A percentile compares a stretch with the other conserved stretches of the same genome.
phyloP scores from a whole-genome alignment of 768 basidiomycete species.

The Rhizopogon rudus region DNA sequence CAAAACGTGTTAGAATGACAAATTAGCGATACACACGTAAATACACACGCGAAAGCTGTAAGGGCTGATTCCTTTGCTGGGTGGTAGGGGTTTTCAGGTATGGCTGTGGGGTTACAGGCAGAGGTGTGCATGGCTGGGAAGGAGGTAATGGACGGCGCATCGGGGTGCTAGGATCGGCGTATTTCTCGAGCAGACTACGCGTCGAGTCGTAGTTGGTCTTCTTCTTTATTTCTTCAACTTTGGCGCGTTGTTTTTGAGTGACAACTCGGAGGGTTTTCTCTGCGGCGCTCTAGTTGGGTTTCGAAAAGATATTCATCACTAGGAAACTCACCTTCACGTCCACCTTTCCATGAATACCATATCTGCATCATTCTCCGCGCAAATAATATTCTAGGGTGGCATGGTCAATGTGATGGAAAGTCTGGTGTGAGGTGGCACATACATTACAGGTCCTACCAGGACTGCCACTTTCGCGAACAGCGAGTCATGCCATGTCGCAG shows the following conservation, averaged over 20 bases:
- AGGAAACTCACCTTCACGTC: conserved; percentile 60
- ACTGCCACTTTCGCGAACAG: conserved; percentile 43
- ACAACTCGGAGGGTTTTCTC: conserved; percentile 75
- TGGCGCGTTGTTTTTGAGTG: conserved; percentile 73
- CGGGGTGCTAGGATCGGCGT: conserved; percentile 60
- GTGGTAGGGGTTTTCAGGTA: conserved; percentile 17
- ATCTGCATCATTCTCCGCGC: conserved; percentile 75
- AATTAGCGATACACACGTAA: not conserved
- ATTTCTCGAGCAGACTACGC: conserved; percentile 83
- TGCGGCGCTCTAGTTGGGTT: conserved; percentile 24
- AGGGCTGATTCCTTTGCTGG: conserved; percentile 19
- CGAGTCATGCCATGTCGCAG: conserved; percentile 26
- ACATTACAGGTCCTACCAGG: conserved; percentile 75
- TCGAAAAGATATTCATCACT: not conserved
- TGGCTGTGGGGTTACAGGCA: conserved; percentile 17
- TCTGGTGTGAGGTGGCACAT: conserved; percentile 26
- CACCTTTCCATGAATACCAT: conserved; percentile 78
- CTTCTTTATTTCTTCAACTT: conserved; percentile 95
- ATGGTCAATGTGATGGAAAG: not conserved
- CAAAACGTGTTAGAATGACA: conserved; percentile 6
- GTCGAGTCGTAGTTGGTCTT: conserved; percentile 96
- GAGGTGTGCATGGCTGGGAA: conserved; percentile 27
- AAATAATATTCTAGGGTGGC: conserved; percentile 56
- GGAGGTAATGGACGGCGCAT: conserved; percentile 36
- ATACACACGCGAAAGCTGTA: conserved; percentile 37